A percentile compares a stretch with the other conserved stretches of the same genome.
Conservation (phyloP, 208 protist genomes). For the Acanthamoeba sp. region DNA sequence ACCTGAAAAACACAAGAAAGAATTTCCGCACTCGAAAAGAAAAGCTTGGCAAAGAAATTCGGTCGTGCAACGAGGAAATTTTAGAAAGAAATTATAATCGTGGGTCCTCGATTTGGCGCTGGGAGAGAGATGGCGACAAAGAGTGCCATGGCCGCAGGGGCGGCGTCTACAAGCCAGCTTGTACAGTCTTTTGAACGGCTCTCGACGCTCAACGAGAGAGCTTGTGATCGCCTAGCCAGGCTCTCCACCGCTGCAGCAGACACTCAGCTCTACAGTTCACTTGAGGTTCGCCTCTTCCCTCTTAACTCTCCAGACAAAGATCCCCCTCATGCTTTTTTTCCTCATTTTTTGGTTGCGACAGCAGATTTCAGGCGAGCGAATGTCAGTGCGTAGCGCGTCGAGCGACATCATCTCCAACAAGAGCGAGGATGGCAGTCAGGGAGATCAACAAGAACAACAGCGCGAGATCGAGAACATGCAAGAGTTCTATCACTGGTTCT, state of each 20-base stretch:
- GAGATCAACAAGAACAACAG: background rate
- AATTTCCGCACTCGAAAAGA: too few species aligned
- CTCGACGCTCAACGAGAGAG: background rate
- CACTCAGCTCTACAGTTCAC: background rate
- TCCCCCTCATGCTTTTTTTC: background rate
- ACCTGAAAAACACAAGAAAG: too few species aligned
- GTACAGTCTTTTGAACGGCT: background rate
- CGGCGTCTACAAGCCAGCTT: background rate
- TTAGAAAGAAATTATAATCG: background rate
- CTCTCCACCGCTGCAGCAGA: background rate
- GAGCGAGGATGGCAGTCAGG: background rate
- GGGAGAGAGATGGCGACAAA: background rate
- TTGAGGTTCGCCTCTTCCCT: background rate
- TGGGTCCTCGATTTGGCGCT: background rate
- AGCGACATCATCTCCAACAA: background rate
- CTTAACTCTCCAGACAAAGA: background rate
- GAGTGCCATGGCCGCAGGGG: background rate
- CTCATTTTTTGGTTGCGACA: background rate
- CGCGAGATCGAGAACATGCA: conserved; percentile 42
- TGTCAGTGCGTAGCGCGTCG: background rate
- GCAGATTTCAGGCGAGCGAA: background rate
- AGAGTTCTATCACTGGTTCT: conserved; percentile 34
- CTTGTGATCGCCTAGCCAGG: background rate
- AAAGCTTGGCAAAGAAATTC: too few species aligned
- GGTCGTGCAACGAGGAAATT: too few species aligned